A percentile compares a stretch with the other conserved stretches of the same genome.
Conservation (phyloP, 73 alveolate species). For the Tetrahymena borealis region DNA sequence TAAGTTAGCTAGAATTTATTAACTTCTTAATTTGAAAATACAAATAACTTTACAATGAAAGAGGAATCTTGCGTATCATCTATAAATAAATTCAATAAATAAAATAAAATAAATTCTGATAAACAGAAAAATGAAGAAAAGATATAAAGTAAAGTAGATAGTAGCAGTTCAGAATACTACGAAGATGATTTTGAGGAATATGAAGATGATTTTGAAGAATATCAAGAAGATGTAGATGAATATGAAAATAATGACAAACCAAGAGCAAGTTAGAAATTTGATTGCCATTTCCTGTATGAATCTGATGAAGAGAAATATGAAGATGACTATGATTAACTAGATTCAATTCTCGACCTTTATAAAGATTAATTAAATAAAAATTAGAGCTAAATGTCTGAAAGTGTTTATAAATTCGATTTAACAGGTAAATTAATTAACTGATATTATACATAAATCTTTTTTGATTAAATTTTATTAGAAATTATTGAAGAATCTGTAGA, state of each 20-base stretch:
- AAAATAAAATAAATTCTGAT: background rate
- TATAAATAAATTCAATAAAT: background rate
- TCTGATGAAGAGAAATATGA: background rate
- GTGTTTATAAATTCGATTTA: background rate
- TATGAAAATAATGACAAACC: background rate
- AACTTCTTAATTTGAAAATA: too few relatives aligned
- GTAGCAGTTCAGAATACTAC: background rate
- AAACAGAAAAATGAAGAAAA: background rate
- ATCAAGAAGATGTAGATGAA: background rate
- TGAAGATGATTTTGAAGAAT: background rate
- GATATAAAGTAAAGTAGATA: background rate
- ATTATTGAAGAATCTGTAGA: background rate
- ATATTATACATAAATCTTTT: background rate
- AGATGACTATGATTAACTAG: background rate
- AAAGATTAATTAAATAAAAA: background rate
- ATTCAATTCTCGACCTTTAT: background rate
- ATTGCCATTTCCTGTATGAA: background rate
- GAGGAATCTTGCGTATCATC: background rate
- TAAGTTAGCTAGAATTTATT: background rate
- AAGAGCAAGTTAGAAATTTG: background rate
- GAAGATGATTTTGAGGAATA: background rate
- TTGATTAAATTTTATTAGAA: background rate
- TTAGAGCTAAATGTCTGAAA: background rate
- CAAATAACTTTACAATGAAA: background rate
- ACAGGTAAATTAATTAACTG: background rate